Evolutionary conservation across 1,284 basidiomycete genomes (phyloP).

Genomic region (Taiwanofungus camphoratus): DNA sequence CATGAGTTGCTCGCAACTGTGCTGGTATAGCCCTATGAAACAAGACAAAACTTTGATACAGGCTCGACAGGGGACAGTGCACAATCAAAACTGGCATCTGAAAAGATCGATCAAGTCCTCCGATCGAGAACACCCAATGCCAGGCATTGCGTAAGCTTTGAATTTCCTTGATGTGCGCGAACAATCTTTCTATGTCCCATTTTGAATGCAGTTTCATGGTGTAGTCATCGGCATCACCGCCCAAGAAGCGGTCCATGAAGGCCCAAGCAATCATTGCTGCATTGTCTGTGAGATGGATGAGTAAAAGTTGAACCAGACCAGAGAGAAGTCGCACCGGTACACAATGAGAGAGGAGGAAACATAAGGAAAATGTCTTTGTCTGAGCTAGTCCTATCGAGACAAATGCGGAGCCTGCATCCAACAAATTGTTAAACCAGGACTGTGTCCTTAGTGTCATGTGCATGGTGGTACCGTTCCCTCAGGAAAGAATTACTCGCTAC

Average conservation of each 20-base stretch:
- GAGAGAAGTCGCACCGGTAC: conserved; percentile 59
- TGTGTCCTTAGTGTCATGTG: neutral
- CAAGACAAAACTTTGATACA: no score
- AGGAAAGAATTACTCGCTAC: conserved; percentile 82
- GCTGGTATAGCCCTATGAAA: no score
- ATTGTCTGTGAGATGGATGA: conserved; percentile 58
- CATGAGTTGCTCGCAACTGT: no score
- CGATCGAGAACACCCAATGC: no score
- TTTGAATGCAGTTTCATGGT: conserved; percentile 50
- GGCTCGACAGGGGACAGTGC: no score
- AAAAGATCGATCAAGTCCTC: no score
- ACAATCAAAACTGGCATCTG: no score
- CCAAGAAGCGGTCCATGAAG: conserved; percentile 75
- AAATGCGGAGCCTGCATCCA: conserved; percentile 38
- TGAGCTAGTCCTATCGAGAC: conserved; percentile 31
- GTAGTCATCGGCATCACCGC: conserved; percentile 60
- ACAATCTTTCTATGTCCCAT: conserved; percentile 66
- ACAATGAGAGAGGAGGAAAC: conserved; percentile 73
- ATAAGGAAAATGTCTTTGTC: conserved; percentile 34
- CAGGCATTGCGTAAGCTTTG: no score
- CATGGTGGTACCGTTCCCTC: conserved; percentile 44
- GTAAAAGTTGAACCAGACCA: neutral
- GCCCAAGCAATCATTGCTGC: conserved; percentile 95
- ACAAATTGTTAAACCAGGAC: no score
- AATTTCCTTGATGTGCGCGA: no score